These are phyloP conservation scores for Rhododendron williamsianum DNA, from an alignment of 148 eudicot genomes.

Conservation along the genomic window DNA sequence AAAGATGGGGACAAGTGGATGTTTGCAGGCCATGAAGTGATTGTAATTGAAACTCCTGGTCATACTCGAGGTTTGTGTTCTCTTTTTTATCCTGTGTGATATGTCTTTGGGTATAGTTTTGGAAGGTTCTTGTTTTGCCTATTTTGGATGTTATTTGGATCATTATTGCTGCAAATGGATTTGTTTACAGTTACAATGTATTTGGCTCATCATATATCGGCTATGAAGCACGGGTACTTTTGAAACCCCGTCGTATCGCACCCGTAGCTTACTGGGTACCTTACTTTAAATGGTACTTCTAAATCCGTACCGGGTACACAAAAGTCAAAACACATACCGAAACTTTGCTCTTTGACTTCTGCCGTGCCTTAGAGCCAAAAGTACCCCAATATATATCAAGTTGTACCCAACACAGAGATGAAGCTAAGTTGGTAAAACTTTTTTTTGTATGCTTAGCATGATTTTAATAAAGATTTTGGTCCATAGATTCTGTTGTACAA, in stretches of 20 bases:
- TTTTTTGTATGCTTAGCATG: not conserved
- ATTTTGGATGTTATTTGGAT: not conserved
- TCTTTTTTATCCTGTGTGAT: not conserved
- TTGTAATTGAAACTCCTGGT: conserved; percentile 78
- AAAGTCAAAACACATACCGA: not conserved
- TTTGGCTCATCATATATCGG: not conserved
- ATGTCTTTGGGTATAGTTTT: not conserved
- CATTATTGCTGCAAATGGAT: not conserved
- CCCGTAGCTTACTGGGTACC: not conserved
- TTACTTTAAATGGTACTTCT: not conserved
- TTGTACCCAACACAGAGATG: not conserved
- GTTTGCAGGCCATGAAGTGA: conserved; percentile 93
- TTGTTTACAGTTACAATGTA: not conserved
- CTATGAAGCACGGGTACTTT: not conserved
- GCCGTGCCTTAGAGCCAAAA: not conserved
- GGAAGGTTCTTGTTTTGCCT: not conserved
- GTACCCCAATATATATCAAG: not conserved
- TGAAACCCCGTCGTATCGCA: not conserved
- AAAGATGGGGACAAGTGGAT: conserved; percentile 88
- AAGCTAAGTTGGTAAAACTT: not conserved
- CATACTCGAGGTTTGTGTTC: conserved; percentile 62
- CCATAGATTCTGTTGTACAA: not conserved
- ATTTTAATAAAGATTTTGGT: not conserved
- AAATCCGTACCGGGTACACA: not conserved
- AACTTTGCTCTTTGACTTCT: not conserved